These are phyloP conservation scores for Ceratocystis albifundus DNA, from an alignment of 2,329 filamentous ascomycete species.

Conservation along the genomic window DNA sequence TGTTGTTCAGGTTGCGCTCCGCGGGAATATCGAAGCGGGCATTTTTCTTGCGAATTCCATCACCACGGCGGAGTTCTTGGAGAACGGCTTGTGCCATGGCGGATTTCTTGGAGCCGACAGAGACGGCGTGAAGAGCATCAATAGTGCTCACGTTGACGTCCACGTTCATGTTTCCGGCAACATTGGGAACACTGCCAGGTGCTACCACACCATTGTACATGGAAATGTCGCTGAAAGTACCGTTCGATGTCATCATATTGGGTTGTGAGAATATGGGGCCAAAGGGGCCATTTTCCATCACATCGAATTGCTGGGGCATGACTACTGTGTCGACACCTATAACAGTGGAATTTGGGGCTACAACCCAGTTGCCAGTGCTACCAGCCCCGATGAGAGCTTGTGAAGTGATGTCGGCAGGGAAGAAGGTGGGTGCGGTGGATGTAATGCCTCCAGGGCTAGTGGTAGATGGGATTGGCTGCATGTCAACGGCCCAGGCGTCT, in stretches of 20 bases:
- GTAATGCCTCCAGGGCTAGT: conserved; percentile 35
- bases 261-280: conserved; percentile 44
- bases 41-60: conserved; percentile 97
- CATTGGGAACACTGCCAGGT: conserved; percentile 29
- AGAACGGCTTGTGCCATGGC: conserved; percentile 20
- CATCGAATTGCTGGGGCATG: conserved; percentile 55
- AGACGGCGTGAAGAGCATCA: conserved; percentile 44
- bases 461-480: conserved; percentile 52
- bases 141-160: conserved; percentile 29
- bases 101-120: conserved; percentile 41
- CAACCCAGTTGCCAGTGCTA: conserved; percentile 52
- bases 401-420: not conserved
- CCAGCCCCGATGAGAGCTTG: conserved; percentile 28
- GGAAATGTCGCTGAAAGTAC: conserved; percentile 42
- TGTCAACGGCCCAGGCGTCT: conserved; percentile 48
- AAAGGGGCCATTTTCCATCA: conserved; percentile 43
- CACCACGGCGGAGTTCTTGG: conserved; percentile 60
- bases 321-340: conserved; percentile 45
- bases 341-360: not conserved
- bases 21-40: conserved; percentile 93
- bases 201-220: conserved; percentile 42
- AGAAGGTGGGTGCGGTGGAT: not conserved
- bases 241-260: conserved; percentile 40
- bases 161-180: conserved; percentile 29
- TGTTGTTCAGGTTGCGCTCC: conserved; percentile 86